Percentiles rank a stretch among this genome's conserved stretches.
phyloP scores from a whole-genome alignment of 345 rosid species.

The sweet orange (Citrus sinensis) region DNA sequence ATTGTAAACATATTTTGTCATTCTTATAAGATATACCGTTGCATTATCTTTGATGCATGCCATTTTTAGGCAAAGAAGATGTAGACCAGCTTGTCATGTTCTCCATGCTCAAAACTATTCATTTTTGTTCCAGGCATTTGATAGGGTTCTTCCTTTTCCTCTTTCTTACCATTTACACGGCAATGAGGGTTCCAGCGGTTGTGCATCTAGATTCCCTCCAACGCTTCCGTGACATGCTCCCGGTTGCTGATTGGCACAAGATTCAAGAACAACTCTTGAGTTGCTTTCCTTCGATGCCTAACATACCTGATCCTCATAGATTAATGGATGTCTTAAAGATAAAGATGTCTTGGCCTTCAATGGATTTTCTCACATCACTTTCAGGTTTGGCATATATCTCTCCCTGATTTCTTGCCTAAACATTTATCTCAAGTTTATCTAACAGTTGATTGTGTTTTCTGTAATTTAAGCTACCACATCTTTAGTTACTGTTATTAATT shows the following conservation, averaged over 20 bases:
- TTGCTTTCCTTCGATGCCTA: conserved; percentile 20
- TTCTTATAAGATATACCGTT: background rate
- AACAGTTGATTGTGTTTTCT: background rate
- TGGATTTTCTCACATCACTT: conserved; percentile 16
- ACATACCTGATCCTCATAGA: conserved; percentile 20
- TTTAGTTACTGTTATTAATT: background rate
- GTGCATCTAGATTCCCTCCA: conserved; percentile 19
- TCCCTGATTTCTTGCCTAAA: conserved; percentile 9
- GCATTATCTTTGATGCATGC: background rate
- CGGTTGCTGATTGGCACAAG: conserved; percentile 21
- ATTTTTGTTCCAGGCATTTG: conserved; percentile 28
- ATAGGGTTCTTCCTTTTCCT: conserved; percentile 33
- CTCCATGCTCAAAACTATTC: background rate
- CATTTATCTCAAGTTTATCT: conserved; percentile 3
- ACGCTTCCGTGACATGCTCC: conserved; percentile 2
- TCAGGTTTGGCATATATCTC: conserved; percentile 12
- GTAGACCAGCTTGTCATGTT: background rate
- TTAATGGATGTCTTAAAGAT: conserved; percentile 8
- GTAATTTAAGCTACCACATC: background rate
- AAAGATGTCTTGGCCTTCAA: conserved; percentile 18
- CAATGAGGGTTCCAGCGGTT: conserved; percentile 18
- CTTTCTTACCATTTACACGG: conserved; percentile 26
- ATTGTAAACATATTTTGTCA: background rate
- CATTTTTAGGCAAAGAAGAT: background rate
- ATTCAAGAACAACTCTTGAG: conserved; percentile 21